phyloP scores from a whole-genome alignment of 2,329 filamentous ascomycete species.

The Neonectria neomacrospora region DNA sequence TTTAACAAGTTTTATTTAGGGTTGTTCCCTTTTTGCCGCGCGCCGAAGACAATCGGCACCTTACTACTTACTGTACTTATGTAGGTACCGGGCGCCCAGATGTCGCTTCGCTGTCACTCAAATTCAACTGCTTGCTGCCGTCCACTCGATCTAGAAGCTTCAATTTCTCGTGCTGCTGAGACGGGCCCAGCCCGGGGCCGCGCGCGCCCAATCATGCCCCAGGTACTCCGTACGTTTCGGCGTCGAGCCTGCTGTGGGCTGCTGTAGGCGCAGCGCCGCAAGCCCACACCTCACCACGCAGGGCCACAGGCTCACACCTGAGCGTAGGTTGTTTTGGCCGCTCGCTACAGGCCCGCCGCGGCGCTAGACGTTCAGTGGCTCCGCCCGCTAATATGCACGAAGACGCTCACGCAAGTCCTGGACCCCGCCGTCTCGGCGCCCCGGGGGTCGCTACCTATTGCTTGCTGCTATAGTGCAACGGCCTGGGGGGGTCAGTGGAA shows the following conservation, averaged over 20 bases:
- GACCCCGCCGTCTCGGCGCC: constrained; percentile 25
- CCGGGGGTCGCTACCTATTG: constrained; percentile 10
- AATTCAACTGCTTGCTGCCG: constrained; percentile 30
- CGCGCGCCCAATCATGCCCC: constrained; percentile 38
- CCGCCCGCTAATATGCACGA: constrained; percentile 42
- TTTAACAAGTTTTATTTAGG: constrained; percentile 9
- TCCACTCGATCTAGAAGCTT: constrained; percentile 41
- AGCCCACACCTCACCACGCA: constrained; percentile 28
- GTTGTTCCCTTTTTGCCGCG: constrained; percentile 13
- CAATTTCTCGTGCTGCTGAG: constrained; percentile 44
- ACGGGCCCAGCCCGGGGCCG: constrained; percentile 28
- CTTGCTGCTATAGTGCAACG: constrained; percentile 24
- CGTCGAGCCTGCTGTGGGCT: constrained; percentile 13
- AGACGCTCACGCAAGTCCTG: constrained; percentile 23
- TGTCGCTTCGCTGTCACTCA: constrained; percentile 23
- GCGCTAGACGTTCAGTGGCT: constrained; percentile 43
- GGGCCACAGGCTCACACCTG: constrained; percentile 17
- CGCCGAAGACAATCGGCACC: constrained; percentile 29
- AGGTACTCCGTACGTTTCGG: constrained; percentile 30
- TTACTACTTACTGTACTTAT: constrained; percentile 39
- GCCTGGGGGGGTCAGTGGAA: constrained; percentile 7
- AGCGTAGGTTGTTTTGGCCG: constrained; percentile 34
- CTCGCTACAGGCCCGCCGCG: constrained; percentile 38
- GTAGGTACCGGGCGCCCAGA: constrained; percentile 16
- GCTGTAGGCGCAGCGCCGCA: constrained; percentile 28